These are phyloP conservation scores for Quercus parvula DNA, from an alignment of 306 rosid species.

Conservation along the genomic window DNA sequence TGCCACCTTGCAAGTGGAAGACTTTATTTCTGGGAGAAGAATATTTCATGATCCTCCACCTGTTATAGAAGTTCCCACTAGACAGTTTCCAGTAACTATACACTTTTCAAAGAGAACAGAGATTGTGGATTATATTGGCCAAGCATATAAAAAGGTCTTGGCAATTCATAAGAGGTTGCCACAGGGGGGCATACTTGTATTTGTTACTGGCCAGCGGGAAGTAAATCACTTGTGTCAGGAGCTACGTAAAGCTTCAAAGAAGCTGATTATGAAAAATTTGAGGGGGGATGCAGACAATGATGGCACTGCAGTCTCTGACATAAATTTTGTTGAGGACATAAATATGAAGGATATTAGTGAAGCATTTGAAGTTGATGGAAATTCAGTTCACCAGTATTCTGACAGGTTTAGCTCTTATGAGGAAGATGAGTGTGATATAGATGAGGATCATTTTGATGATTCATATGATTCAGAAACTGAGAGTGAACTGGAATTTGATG, in stretches of 20 bases:
- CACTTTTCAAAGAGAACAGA: conserved; percentile 86
- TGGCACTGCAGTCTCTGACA: conserved; percentile 27
- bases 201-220: conserved; percentile 87
- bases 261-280: conserved; percentile 38
- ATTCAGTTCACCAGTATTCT: conserved; percentile 39
- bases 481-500: conserved; percentile 62
- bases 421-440: conserved; percentile 42
- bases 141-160: conserved; percentile 81
- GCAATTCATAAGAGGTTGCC: conserved; percentile 93
- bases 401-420: conserved; percentile 62
- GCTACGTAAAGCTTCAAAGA: conserved; percentile 66
- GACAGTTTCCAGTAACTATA: conserved; percentile 76
- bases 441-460: conserved; percentile 44
- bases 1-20: conserved; percentile 89
- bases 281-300: conserved; percentile 31
- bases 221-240: conserved; percentile 78
- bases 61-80: conserved; percentile 70
- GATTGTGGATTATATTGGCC: conserved; percentile 62
- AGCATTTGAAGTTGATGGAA: conserved; percentile 64
- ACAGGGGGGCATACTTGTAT: conserved; percentile 83
- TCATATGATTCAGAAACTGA: conserved; percentile 64
- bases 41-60: conserved; percentile 68
- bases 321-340: conserved; percentile 37
- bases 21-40: conserved; percentile 60
- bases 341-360: conserved; percentile 66